Evolutionary conservation across 371 early-diverging fungal genomes (phyloP).

Genomic region (Syncephalastrum racemosum): DNA sequence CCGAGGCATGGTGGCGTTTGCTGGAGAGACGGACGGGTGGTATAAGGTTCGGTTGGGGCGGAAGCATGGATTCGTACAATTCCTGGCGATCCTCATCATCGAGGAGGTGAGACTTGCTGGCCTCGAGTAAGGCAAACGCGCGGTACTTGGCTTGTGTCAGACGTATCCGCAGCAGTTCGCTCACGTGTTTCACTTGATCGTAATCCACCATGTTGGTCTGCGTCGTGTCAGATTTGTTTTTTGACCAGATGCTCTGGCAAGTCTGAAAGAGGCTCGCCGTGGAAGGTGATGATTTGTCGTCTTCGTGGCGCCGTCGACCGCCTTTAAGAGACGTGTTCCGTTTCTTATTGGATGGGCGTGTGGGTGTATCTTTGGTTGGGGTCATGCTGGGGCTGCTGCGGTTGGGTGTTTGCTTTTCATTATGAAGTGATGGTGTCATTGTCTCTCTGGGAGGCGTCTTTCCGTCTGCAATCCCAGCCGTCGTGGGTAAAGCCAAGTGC

Average conservation of each 20-base stretch:
- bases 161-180: slow-evolving; percentile 23
- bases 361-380: too few relatives aligned
- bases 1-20: slow-evolving; percentile 14
- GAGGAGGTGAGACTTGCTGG: slow-evolving; percentile 1
- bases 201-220: slow-evolving; percentile 10
- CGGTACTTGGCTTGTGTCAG: slow-evolving; percentile 24
- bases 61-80: slow-evolving; percentile 3
- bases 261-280: slow-evolving; percentile 17
- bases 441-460: too few relatives aligned
- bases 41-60: too few relatives aligned
- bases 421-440: too few relatives aligned
- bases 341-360: too few relatives aligned
- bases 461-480: too few relatives aligned
- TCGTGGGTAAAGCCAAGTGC: too few relatives aligned
- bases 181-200: slow-evolving; percentile 20
- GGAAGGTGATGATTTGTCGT: too few relatives aligned
- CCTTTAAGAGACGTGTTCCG: too few relatives aligned
- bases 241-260: slow-evolving; percentile 22
- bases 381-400: too few relatives aligned
- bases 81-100: slow-evolving; percentile 4
- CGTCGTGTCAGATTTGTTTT: slow-evolving; percentile 10
- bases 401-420: too few relatives aligned
- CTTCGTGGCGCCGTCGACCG: too few relatives aligned
- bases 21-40: slow-evolving; percentile 5
- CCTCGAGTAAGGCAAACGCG: slow-evolving; percentile 16